Evolutionary conservation across 1,139 yeast species (phyloP), one percentile per base, ranked within the genome.

Genomic region (Sugiyamaella pinicola): DNA sequence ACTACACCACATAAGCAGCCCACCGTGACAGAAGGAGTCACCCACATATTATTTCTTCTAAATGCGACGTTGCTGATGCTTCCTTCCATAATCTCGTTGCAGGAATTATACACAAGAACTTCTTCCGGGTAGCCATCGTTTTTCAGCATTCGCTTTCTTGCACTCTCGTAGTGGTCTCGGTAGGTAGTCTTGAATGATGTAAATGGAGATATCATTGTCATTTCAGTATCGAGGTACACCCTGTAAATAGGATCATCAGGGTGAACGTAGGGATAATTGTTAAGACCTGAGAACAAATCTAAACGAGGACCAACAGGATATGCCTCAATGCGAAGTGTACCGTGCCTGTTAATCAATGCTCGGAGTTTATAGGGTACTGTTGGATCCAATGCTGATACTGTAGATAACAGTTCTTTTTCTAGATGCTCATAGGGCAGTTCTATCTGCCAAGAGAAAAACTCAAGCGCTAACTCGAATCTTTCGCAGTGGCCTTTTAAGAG

Each of bases 1-100:
- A 83, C 81, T 0, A 87, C 93, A 7, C 98, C 98, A 70, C 91
- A 85, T 49, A 91, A 74, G 64, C 96, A 88, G 0, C 98, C 99
- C 10, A 83, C 73, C 1, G 82, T 74, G 39, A 90, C 71, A 24
- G 77, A 74, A 1, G 99, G 99, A 0, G 98, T 93, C 2, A 84
- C 71, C 95, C 96, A 93, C 34, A 68, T 68, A 40, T 77, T 80
- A 47, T 71, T 68, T 41, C 81, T 69, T 61, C 69, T 72, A 37
- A 90, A 69, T 0, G 97, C 97, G 10, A 91, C 76, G 63, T 86
- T 90, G 10, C 95, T 84, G 24, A 90, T 85, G 1, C 95, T 82
- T 0, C 96, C 96, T 69, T 93, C 99, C 72, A 85, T 85, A 18
- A 89, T 66, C 54, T 80, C 79, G 8, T 76, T 78, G 1, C 80